Evolutionary conservation across 345 rosid genomes (phyloP).

Genomic region (Psidium guajava): DNA sequence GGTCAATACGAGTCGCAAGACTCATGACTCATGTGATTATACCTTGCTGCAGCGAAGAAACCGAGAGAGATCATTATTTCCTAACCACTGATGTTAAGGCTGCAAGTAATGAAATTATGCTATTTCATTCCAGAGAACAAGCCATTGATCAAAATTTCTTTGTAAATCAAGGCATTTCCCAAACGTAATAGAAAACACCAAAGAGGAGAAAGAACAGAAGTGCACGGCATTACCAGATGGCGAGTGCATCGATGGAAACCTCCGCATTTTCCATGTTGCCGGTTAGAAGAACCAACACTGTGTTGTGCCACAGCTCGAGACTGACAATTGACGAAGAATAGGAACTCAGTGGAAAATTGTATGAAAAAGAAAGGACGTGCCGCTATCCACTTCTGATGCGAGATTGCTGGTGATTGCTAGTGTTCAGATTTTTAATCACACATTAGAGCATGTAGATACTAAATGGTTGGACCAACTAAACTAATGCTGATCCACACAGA

Average conservation of each 20-base stretch:
- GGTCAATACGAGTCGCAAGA: neutral
- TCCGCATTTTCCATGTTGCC: conserved; percentile 62
- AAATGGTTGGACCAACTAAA: neutral
- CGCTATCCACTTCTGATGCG: neutral
- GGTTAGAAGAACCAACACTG: conserved; percentile 55
- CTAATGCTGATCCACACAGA: neutral
- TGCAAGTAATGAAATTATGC: conserved; percentile 4
- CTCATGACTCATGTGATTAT: neutral
- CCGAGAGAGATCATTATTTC: conserved; percentile 86
- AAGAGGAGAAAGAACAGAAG: neutral
- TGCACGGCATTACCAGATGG: conserved; percentile 47
- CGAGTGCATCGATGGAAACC: conserved; percentile 65
- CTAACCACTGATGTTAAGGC: conserved; percentile 64
- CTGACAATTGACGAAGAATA: conserved; percentile 16
- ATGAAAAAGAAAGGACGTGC: neutral
- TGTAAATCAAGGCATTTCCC: neutral
- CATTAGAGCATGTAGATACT: neutral
- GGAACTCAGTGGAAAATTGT: neutral
- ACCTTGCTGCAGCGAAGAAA: conserved; percentile 74
- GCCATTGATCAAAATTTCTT: neutral
- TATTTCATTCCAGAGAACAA: neutral
- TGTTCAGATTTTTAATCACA: neutral
- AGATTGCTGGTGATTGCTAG: neutral
- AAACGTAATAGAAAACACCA: neutral
- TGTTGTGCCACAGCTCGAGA: conserved; percentile 83